A percentile compares a stretch with the other conserved stretches of the same genome.
phyloP scores from a whole-genome alignment of 441 rosid genomes.

The Aquilaria agallochum region DNA sequence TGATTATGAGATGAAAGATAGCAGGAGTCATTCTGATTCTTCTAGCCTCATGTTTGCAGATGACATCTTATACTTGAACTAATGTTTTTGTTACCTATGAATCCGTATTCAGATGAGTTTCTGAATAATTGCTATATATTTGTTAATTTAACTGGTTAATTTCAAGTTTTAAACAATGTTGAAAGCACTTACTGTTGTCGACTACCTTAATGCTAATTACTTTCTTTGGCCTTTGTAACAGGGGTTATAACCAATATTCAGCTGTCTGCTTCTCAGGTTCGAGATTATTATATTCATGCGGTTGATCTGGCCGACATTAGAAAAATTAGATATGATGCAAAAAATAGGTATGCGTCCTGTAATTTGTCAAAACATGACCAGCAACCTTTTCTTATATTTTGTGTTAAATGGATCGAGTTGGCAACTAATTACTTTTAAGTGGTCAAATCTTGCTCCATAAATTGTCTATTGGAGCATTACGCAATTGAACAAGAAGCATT shows the following conservation, averaged over 20 bases:
- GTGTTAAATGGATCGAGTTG: no score
- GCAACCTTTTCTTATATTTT: no score
- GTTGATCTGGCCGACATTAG: slow-evolving; percentile 80
- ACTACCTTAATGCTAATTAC: neutral
- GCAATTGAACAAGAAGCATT: no score
- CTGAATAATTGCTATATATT: no score
- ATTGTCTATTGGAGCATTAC: no score
- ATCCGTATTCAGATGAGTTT: no score
- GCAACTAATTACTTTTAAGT: no score
- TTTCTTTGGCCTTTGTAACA: neutral
- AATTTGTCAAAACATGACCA: slow-evolving; percentile 2
- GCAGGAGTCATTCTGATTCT: neutral
- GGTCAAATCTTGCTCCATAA: no score
- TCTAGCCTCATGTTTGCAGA: neutral
- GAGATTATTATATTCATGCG: slow-evolving; percentile 87
- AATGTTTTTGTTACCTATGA: no score
- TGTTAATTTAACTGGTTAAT: no score
- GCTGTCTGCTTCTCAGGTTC: slow-evolving; percentile 49
- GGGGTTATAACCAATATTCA: neutral
- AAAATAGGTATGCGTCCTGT: slow-evolving; percentile 46
- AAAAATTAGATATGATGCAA: slow-evolving; percentile 53
- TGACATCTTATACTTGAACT: neutral
- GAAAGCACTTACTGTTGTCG: no score
- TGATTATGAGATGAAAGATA: slow-evolving; percentile 66
- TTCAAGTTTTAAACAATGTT: no score